These are phyloP conservation scores for Penicillium manginii DNA, from an alignment of 495 filamentous ascomycete species.

Conservation along the genomic window DNA sequence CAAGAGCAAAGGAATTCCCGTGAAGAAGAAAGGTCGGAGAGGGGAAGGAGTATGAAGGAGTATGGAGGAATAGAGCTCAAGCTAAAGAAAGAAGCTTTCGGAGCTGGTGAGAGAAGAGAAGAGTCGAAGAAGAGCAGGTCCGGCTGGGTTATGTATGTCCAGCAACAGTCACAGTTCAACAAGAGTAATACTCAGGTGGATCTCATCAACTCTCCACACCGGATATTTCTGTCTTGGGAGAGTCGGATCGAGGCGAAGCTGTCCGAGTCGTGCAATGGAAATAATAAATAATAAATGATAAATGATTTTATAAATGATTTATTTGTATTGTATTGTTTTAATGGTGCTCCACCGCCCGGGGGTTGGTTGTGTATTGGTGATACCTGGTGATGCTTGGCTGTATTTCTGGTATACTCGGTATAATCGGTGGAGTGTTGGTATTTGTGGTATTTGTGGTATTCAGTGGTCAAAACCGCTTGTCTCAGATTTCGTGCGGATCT, in stretches of 20 bases:
- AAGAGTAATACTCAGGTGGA: conserved; percentile 1
- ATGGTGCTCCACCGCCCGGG: not conserved
- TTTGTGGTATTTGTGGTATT: not conserved
- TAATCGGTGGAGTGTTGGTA: too few species aligned
- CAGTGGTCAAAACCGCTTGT: conserved; percentile 3
- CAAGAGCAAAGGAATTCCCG: not conserved
- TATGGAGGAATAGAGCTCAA: conserved; percentile 1
- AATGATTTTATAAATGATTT: too few species aligned
- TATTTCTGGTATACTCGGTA: not conserved
- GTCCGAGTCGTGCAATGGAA: too few species aligned
- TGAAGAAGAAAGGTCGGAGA: not conserved
- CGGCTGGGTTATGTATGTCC: conserved; percentile 23
- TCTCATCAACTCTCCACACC: conserved; percentile 11
- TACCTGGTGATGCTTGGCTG: too few species aligned
- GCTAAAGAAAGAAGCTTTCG: conserved; percentile 12
- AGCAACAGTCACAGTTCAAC: not conserved
- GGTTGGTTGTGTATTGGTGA: not conserved
- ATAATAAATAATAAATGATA: too few species aligned
- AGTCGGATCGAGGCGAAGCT: conserved; percentile 20
- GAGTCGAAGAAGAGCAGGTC: not conserved
- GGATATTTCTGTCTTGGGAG: conserved; percentile 18
- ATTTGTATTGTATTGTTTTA: too few species aligned
- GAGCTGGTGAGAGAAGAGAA: conserved; percentile 1
- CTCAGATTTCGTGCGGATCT: conserved; percentile 25
- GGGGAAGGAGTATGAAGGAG: not conserved